Conservation (phyloP, 768 basidiomycete genomes). For the Mycena venus region DNA sequence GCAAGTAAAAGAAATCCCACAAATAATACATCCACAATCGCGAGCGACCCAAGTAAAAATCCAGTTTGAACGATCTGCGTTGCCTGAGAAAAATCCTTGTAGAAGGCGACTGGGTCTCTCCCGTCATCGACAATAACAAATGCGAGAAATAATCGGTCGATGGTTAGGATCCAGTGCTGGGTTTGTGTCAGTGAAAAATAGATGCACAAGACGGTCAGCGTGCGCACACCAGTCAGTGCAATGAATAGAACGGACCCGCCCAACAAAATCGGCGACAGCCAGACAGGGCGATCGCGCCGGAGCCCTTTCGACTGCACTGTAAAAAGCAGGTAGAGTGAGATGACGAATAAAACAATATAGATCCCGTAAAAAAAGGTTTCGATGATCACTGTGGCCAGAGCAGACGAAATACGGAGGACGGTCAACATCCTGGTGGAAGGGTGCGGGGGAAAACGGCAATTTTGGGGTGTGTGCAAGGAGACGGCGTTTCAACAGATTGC, state of each 20-base stretch:
- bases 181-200: too few relatives aligned
- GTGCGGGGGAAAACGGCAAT: too few relatives aligned
- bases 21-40: conserved; percentile 4
- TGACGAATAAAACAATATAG: conserved; percentile 13
- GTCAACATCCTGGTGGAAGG: conserved; percentile 26
- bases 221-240: conserved; percentile 18
- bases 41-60: neutral
- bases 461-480: too few relatives aligned
- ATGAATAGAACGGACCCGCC: conserved; percentile 16
- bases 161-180: conserved; percentile 18
- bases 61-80: conserved; percentile 2
- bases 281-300: conserved; percentile 6
- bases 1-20: neutral
- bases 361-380: conserved; percentile 28
- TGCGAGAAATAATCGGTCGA: conserved; percentile 17
- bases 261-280: conserved; percentile 16
- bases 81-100: conserved; percentile 4
- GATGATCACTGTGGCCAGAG: conserved; percentile 21
- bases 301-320: conserved; percentile 3
- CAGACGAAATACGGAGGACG: conserved; percentile 20
- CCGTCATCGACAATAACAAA: neutral
- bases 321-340: conserved; percentile 19
- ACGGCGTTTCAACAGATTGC: too few relatives aligned
- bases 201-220: too few relatives aligned
- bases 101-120: neutral